A percentile compares a stretch with the other conserved stretches of the same genome.
These are phyloP conservation scores for Hypocrella siamensis DNA, from an alignment of 2,329 filamentous ascomycete genomes.

Conservation along the genomic window DNA sequence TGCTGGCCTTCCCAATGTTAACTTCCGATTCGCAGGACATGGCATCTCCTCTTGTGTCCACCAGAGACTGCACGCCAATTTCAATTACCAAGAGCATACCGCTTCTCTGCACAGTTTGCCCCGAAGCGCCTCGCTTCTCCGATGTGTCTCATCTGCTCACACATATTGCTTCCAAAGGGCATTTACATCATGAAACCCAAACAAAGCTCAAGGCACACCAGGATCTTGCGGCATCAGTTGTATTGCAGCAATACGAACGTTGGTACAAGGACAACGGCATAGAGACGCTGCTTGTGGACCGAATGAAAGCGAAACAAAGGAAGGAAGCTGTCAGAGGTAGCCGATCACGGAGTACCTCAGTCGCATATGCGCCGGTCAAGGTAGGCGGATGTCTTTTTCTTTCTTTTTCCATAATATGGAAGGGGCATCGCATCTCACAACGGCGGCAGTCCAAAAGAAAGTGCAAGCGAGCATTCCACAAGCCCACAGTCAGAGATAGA, in stretches of 20 bases:
- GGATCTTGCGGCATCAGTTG: slow-evolving; percentile 46
- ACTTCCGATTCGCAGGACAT: slow-evolving; percentile 15
- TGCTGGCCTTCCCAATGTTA: slow-evolving; percentile 7
- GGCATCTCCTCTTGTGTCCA: slow-evolving; percentile 16
- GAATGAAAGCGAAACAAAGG: slow-evolving; percentile 61
- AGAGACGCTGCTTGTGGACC: slow-evolving; percentile 57
- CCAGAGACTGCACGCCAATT: slow-evolving; percentile 8
- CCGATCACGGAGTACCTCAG: slow-evolving; percentile 14
- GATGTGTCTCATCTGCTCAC: slow-evolving; percentile 87
- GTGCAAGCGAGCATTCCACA: slow-evolving; percentile 10
- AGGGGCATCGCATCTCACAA: no score
- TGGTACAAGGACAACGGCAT: slow-evolving; percentile 67
- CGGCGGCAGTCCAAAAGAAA: slow-evolving; percentile 16
- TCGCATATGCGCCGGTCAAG: slow-evolving; percentile 8
- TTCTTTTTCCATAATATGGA: not conserved
- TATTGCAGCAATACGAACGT: slow-evolving; percentile 52
- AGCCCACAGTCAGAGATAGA: slow-evolving; percentile 13
- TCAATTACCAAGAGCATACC: slow-evolving; percentile 32
- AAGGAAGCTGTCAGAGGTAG: slow-evolving; percentile 43
- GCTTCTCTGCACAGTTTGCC: slow-evolving; percentile 71
- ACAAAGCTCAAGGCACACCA: slow-evolving; percentile 55
- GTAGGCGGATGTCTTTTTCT: slow-evolving; percentile 4
- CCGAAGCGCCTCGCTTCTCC: slow-evolving; percentile 65
- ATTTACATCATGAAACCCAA: slow-evolving; percentile 72
- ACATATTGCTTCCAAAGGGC: slow-evolving; percentile 84